Percentiles rank a stretch among this genome's conserved stretches.
These are phyloP conservation scores for Pholiota adiposa DNA, from an alignment of 1,284 basidiomycete genomes.

Conservation along the genomic window DNA sequence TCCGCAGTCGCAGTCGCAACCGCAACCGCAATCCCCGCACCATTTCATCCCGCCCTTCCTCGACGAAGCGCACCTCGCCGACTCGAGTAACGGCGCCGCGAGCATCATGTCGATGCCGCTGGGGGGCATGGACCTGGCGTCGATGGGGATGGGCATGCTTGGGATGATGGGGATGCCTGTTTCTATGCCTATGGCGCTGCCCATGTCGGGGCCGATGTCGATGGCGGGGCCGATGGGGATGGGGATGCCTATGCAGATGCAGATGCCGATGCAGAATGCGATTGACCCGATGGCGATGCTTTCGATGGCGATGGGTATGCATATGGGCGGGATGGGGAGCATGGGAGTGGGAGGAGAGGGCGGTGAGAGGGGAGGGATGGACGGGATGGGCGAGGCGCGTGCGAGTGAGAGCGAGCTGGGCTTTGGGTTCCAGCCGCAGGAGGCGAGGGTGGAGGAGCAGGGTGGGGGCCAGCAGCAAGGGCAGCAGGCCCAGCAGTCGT, in stretches of 20 bases:
- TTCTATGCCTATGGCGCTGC: background rate
- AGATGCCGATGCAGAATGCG: too few relatives aligned
- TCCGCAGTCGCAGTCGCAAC: too few relatives aligned
- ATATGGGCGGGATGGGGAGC: background rate
- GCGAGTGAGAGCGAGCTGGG: slow-evolving; percentile 24
- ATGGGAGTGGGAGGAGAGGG: background rate
- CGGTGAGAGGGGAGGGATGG: background rate
- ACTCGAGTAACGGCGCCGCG: too few relatives aligned
- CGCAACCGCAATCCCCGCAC: background rate
- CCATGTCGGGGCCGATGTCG: background rate
- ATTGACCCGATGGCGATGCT: too few relatives aligned
- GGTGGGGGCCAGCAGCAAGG: slow-evolving; percentile 8
- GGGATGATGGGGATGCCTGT: background rate
- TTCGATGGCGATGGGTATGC: background rate
- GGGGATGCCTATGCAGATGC: slow-evolving; percentile 2
- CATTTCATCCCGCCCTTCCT: slow-evolving; percentile 5
- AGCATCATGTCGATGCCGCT: too few relatives aligned
- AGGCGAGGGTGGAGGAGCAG: slow-evolving; percentile 4
- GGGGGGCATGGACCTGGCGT: too few relatives aligned
- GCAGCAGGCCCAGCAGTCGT: slow-evolving; percentile 1
- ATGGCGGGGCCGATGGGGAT: background rate
- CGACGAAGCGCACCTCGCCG: background rate
- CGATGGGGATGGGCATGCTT: background rate
- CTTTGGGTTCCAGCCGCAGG: slow-evolving; percentile 23
- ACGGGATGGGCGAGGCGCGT: background rate